Percentiles rank a stretch among this genome's conserved stretches.
These are phyloP conservation scores for Fusarium tupiense DNA, from an alignment of 2,329 filamentous ascomycete species.

Conservation along the genomic window DNA sequence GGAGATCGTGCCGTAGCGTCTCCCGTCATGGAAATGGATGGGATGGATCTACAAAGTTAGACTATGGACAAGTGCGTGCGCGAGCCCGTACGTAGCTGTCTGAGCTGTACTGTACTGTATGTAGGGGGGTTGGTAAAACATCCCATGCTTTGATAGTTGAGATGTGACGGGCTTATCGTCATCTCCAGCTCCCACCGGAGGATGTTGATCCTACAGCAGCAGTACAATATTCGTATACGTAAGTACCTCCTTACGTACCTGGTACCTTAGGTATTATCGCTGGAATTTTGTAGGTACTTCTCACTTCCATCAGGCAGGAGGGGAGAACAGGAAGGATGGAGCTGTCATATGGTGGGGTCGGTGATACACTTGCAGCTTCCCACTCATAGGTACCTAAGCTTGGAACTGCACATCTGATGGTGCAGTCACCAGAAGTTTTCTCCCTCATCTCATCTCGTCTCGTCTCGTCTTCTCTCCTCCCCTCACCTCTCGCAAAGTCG, in stretches of 20 bases:
- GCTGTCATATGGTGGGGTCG: not conserved
- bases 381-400: not conserved
- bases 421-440: not conserved
- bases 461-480: not conserved
- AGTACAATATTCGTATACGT: constrained; percentile 1
- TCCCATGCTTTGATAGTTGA: not conserved
- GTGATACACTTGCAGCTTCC: not conserved
- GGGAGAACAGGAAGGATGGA: not conserved
- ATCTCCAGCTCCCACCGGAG: not conserved
- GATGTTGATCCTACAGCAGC: not conserved
- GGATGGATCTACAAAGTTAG: constrained; percentile 4
- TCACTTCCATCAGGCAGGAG: not conserved
- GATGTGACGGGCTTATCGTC: not conserved
- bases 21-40: constrained; percentile 16
- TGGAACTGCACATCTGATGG: not conserved
- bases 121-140: not conserved
- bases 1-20: constrained; percentile 27
- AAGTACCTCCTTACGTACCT: not conserved
- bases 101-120: not conserved
- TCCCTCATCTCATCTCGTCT: too few species aligned
- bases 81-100: not conserved
- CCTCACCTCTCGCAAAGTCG: not conserved
- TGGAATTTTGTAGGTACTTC: not conserved
- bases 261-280: not conserved
- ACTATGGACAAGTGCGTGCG: not conserved